A percentile compares a stretch with the other conserved stretches of the same genome.
phyloP scores from a whole-genome alignment of 176 grass and related monocot species.

The Cenchrus purpureus region DNA sequence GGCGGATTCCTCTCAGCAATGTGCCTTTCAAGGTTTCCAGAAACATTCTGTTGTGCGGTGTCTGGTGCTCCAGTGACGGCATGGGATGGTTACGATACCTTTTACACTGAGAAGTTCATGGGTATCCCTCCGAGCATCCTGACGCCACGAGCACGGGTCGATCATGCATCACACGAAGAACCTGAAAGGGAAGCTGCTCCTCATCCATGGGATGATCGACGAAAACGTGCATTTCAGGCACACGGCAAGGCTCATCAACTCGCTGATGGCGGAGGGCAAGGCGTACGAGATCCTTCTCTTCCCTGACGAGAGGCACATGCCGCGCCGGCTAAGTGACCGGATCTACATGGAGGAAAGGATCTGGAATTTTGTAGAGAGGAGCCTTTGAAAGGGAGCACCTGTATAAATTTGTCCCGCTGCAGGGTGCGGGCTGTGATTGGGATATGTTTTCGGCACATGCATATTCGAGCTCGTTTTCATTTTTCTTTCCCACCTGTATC shows the following conservation, averaged over 20 bases:
- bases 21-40: conserved; percentile 78
- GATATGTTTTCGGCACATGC: conserved; percentile 25
- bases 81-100: conserved; percentile 98
- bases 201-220: conserved; percentile 98
- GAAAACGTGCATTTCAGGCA: conserved; percentile 99
- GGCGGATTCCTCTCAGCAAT: conserved; percentile 98
- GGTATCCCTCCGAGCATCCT: conserved; percentile 60
- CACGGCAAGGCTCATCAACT: conserved; percentile 86
- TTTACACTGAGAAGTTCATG: conserved; percentile 97
- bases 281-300: conserved; percentile 91
- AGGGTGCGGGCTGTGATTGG: conserved; percentile 1
- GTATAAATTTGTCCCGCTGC: conserved; percentile 37
- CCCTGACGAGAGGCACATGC: conserved; percentile 93
- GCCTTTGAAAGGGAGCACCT: conserved; percentile 52
- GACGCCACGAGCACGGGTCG: conserved; percentile 81
- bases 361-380: conserved; percentile 90
- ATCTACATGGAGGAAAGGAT: conserved; percentile 99
- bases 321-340: conserved; percentile 72
- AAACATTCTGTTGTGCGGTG: conserved; percentile 78
- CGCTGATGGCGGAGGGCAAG: conserved; percentile 76
- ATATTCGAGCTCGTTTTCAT: background rate
- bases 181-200: conserved; percentile 76
- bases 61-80: conserved; percentile 92
- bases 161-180: conserved; percentile 92
- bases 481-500: conserved; percentile 47